phyloP scores from a whole-genome alignment of 768 basidiomycete genomes.

The Scleroderma citrinum region DNA sequence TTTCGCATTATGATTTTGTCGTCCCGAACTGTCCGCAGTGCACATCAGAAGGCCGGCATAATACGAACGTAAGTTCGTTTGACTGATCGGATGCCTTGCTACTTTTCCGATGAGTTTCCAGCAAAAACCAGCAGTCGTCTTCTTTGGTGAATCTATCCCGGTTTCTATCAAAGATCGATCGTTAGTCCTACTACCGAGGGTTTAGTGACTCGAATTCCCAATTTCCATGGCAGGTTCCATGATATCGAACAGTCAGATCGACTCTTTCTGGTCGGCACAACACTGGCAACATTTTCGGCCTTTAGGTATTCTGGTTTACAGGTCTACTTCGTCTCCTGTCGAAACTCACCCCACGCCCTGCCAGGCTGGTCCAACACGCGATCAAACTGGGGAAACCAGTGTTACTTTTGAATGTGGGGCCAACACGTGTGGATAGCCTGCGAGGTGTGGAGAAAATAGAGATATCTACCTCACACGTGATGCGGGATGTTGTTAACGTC shows the following conservation, averaged over 20 bases:
- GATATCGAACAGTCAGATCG: conserved; percentile 57
- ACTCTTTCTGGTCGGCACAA: conserved; percentile 81
- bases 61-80: conserved; percentile 48
- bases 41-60: conserved; percentile 46
- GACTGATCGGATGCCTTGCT: background rate
- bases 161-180: conserved; percentile 60
- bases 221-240: conserved; percentile 37
- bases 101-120: conserved; percentile 16
- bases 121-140: conserved; percentile 81
- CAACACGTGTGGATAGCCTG: conserved; percentile 75
- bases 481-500: conserved; percentile 55
- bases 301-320: conserved; percentile 49
- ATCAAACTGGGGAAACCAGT: conserved; percentile 70
- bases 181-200: conserved; percentile 36
- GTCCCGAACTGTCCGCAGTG: conserved; percentile 78
- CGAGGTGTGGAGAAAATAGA: conserved; percentile 75
- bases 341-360: background rate
- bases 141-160: conserved; percentile 88
- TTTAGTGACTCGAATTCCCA: background rate
- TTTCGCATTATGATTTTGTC: conserved; percentile 69
- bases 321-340: background rate
- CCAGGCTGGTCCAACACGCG: conserved; percentile 75
- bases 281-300: conserved; percentile 89
- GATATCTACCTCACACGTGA: conserved; percentile 62
- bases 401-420: conserved; percentile 81